Conservation (phyloP, 2,329 filamentous ascomycete genomes). For the Colletotrichum sp. region DNA sequence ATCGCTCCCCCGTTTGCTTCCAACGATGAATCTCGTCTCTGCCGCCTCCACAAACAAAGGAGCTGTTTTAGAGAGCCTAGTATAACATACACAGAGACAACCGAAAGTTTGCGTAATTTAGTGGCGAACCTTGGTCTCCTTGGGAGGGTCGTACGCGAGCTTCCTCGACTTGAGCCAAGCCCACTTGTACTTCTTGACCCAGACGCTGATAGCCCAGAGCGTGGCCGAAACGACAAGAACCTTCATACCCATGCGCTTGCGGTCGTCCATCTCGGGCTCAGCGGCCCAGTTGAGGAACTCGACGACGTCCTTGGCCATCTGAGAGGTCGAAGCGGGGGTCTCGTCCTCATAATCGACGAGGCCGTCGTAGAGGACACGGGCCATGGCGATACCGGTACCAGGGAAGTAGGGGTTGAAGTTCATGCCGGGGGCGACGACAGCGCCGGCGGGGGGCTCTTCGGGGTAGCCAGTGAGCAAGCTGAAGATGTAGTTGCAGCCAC, state of each 20-base stretch:
- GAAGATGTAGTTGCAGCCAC: conserved; percentile 99
- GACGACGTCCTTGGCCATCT: conserved; percentile 99
- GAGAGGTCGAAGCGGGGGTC: conserved; percentile 91
- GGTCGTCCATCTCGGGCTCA: conserved; percentile 98
- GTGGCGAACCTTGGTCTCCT: conserved; percentile 50
- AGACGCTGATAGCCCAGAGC: conserved; percentile 87
- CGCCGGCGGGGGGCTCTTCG: conserved; percentile 92
- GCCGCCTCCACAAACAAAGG: conserved; percentile 46
- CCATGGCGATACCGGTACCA: conserved; percentile 98
- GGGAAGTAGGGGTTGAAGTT: conserved; percentile 99
- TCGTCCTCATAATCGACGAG: conserved; percentile 98
- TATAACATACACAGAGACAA: conserved; percentile 32
- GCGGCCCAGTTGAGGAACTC: conserved; percentile 99
- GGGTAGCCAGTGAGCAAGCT: conserved; percentile 95
- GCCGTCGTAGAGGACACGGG: conserved; percentile 95
- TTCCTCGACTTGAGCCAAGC: conserved; percentile 93
- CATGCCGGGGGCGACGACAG: conserved; percentile 82
- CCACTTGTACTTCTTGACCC: conserved; percentile 99
- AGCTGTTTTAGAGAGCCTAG: conserved; percentile 39
- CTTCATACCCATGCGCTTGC: conserved; percentile 99
- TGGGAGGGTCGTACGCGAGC: conserved; percentile 83
- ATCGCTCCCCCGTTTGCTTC: conserved; percentile 30
- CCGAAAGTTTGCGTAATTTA: conserved; percentile 36
- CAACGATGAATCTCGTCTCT: conserved; percentile 24
- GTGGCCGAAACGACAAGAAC: conserved; percentile 80